phyloP scores from a whole-genome alignment of 805 yeast species.

The Huiozyma sinensis region DNA sequence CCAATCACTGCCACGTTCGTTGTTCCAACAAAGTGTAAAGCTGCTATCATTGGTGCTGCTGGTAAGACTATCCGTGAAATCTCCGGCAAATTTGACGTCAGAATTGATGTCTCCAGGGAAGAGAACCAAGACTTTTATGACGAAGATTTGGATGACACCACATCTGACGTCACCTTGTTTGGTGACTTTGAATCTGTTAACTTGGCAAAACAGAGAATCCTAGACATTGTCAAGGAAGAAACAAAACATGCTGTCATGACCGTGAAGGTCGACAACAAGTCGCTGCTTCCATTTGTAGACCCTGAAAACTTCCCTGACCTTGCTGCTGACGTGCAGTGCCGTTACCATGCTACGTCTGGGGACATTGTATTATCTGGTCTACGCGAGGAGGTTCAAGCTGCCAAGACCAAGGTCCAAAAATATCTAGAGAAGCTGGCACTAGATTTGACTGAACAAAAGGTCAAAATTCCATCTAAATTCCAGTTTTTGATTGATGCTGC shows the following conservation, averaged over 20 bases:
- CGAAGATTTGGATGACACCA: slow-evolving; percentile 49
- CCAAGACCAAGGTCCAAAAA: slow-evolving; percentile 41
- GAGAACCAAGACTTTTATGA: slow-evolving; percentile 31
- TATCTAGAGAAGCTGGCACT: slow-evolving; percentile 35
- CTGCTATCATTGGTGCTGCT: slow-evolving; percentile 76
- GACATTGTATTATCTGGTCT: slow-evolving; percentile 56
- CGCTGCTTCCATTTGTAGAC: slow-evolving; percentile 27
- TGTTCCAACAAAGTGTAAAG: slow-evolving; percentile 68
- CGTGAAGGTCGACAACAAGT: slow-evolving; percentile 34
- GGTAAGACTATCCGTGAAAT: slow-evolving; percentile 78
- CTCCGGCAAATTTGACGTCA: slow-evolving; percentile 58
- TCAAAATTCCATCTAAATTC: slow-evolving; percentile 53
- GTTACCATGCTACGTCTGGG: slow-evolving; percentile 18
- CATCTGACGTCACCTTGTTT: slow-evolving; percentile 53
- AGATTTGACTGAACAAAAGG: slow-evolving; percentile 42
- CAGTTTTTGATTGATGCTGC: slow-evolving; percentile 59
- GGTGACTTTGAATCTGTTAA: slow-evolving; percentile 82
- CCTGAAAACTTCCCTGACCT: slow-evolving; percentile 6
- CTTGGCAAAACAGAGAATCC: slow-evolving; percentile 58
- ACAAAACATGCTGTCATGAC: slow-evolving; percentile 47
- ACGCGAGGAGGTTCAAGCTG: slow-evolving; percentile 49
- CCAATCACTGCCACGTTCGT: slow-evolving; percentile 52
- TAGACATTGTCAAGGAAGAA: slow-evolving; percentile 64
- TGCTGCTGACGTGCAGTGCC: slow-evolving; percentile 18
- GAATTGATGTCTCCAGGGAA: slow-evolving; percentile 42